Evolutionary conservation across 441 rosid species (phyloP), one percentile per base, ranked within the genome.

Genomic region (Biscutella laevigata): DNA sequence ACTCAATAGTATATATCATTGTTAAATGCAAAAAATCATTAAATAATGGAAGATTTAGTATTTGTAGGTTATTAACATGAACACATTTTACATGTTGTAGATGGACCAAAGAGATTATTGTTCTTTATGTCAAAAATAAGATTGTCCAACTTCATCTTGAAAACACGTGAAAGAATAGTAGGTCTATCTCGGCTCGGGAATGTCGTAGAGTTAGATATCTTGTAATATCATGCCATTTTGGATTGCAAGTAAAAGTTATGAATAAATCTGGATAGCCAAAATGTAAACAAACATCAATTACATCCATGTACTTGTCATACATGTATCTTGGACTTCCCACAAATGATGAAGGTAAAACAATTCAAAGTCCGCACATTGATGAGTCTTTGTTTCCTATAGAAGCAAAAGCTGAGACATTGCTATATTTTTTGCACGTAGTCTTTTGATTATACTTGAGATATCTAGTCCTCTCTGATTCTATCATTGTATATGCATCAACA

Each of bases 231-330:
- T 11, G 47, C 19, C 47, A 53, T 4, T 53, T 53, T 0, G 58
- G 46, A 26, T 53, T 38, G 24, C 46, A 53, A 9, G 58, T 53
- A 27, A 53, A 53, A 0, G 37, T 53, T 2, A 53, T 38, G 11
- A 53, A 16, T 4, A 26, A 4, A 38, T 53, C 11, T 4, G 36
- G 37, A 6, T 53, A 53, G 1, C 58, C 58, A 53, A 25, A 53
- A 17, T 27, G 6, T 19, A 4, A 12, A 11, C 58, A 38, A 26
- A 53, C 17, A 3, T 17, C 36, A 46, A 53, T 38, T 38, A 36
- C 58, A 27, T 53, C 26, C 46, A 10, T 53, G 8, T 53, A 53
- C 6, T 27, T 53, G n/a, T 53, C 35, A 0, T 7, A 11, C 37
- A 53, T 38, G 6, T 27, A 53, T 2, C 58, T 1, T 3, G 36